These are phyloP conservation scores for Ophiorrhiza pumila DNA, from an alignment of 257 asterid species.

Conservation along the genomic window DNA sequence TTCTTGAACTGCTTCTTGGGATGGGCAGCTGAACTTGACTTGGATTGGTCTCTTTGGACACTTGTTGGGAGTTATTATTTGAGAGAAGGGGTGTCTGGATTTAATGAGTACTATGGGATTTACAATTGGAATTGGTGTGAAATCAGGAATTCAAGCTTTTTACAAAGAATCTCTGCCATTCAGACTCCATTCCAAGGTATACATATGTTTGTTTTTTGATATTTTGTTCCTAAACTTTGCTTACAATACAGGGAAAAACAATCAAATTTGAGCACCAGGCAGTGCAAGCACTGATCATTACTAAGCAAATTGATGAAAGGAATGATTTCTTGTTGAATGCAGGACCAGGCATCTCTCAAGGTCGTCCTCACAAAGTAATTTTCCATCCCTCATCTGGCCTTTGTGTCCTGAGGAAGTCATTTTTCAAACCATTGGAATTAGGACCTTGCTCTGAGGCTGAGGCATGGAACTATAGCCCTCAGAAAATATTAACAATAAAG, in stretches of 20 bases:
- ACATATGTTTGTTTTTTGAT: neutral
- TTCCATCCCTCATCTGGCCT: slow-evolving; percentile 86
- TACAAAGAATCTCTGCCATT: slow-evolving; percentile 58
- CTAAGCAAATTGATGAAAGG: neutral
- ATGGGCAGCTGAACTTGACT: slow-evolving; percentile 80
- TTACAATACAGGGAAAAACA: too few species aligned
- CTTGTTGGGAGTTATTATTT: slow-evolving; percentile 77
- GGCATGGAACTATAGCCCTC: slow-evolving; percentile 61
- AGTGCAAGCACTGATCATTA: too few species aligned
- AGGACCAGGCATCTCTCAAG: slow-evolving; percentile 68
- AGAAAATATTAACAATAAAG: slow-evolving; percentile 44
- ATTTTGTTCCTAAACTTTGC: neutral
- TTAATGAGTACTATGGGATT: slow-evolving; percentile 72
- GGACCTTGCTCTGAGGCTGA: slow-evolving; percentile 81
- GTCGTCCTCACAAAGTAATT: slow-evolving; percentile 50
- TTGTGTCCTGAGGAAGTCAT: slow-evolving; percentile 50
- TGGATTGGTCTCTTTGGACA: slow-evolving; percentile 94
- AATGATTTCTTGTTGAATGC: slow-evolving; percentile 29
- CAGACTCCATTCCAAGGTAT: slow-evolving; percentile 78
- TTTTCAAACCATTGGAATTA: slow-evolving; percentile 50
- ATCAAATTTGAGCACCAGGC: too few species aligned
- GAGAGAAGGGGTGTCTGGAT: slow-evolving; percentile 64
- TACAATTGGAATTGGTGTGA: slow-evolving; percentile 74
- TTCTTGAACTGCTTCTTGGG: slow-evolving; percentile 82
- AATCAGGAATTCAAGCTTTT: slow-evolving; percentile 50